phyloP scores from a whole-genome alignment of 371 early-diverging fungal genomes.

The Parasitella parasitica region DNA sequence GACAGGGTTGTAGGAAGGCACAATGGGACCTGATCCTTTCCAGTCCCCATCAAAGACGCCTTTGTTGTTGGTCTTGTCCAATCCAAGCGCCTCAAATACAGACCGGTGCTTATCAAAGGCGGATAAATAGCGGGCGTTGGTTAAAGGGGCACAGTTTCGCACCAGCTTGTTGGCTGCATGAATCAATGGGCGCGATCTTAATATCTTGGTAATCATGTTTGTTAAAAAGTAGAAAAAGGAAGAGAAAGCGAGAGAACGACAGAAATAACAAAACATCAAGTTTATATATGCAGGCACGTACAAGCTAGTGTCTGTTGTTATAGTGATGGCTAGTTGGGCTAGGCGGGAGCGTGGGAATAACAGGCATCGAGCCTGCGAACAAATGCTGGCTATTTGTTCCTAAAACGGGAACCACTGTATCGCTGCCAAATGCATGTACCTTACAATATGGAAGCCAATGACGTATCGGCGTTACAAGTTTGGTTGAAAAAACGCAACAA shows the following conservation, averaged over 20 bases:
- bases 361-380: not conserved
- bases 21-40: slow-evolving; percentile 77
- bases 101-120: slow-evolving; percentile 44
- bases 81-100: slow-evolving; percentile 70
- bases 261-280: not conserved
- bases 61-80: slow-evolving; percentile 66
- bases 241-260: not conserved
- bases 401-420: not conserved
- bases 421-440: too few species aligned
- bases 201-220: slow-evolving; percentile 10
- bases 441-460: too few species aligned
- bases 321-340: not conserved
- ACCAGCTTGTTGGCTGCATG: not conserved
- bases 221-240: not conserved
- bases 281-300: not conserved
- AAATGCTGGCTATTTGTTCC: not conserved
- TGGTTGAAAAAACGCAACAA: too few species aligned
- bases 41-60: slow-evolving; percentile 93
- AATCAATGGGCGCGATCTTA: slow-evolving; percentile 2
- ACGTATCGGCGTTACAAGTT: too few species aligned
- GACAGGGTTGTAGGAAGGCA: slow-evolving; percentile 83
- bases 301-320: not conserved
- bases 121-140: slow-evolving; percentile 27
- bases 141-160: not conserved
- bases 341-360: slow-evolving; percentile 11